Evolutionary conservation across 2,329 filamentous ascomycete species (phyloP), one percentile per base, ranked within the genome.

Genomic region (Blastomyces emzantsi): DNA sequence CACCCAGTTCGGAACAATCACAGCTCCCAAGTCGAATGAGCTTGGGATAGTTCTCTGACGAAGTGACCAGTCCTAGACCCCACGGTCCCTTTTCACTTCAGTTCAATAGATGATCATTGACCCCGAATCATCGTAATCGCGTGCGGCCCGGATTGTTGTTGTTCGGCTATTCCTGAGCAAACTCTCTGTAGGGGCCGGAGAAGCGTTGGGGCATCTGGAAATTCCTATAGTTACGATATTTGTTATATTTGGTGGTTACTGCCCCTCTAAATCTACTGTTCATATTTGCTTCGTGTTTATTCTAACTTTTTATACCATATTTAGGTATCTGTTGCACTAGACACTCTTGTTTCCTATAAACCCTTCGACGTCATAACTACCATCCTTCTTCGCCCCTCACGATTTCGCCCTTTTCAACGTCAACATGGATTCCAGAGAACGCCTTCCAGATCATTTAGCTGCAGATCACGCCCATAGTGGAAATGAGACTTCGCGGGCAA

Each of bases 401-500:
- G n/a, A 33, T n/a, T 13, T 15, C 15, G n/a, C 33, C 25, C 3
- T 33, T 36, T 11, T 33, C 7, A 15, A 17, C 22, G 30, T 15
- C 41, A 49, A 9, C 17, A 60, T 60, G 58, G 58, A 70, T 63
- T 69, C 73, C 33, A 62, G 45, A 51, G 63, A 67, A 54, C 63
- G 64, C 41, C 61, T 65, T 33, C 49, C 66, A 28, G 63, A 66
- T 9, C 54, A 62, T 49, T 39, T 66, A 49, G 61, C 64, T 15
- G 64, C 58, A 66, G 62, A 67, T 68, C 63, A 73, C 73, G 67
- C 19, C 62, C 51, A 57, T 15, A 45, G 36, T 61, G 59, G 69
- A 69, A 54, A 75, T 75, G 66, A 90, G 70, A 87, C 90, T 71
- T 96, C 92, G 59, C 86, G 92, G 73, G 90, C 91, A 49, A 94